phyloP scores from a whole-genome alignment of 202 grass and related monocot species.

The Brachypodium distachyon region DNA sequence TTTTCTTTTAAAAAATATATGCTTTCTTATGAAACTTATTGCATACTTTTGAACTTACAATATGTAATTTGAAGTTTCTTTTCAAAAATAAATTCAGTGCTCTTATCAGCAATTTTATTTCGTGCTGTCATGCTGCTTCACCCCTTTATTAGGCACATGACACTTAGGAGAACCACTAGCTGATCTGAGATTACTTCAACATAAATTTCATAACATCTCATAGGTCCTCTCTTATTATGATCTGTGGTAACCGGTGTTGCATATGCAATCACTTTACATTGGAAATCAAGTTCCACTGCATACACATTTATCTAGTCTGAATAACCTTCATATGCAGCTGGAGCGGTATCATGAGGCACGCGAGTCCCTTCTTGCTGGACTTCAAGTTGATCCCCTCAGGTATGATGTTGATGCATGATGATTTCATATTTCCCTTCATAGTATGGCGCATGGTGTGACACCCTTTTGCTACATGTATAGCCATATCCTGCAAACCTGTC shows the following conservation, averaged over 20 bases:
- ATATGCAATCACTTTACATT: neutral
- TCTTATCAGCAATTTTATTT: neutral
- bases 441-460: conserved; percentile 6
- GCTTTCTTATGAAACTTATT: neutral
- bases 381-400: conserved; percentile 95
- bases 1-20: neutral
- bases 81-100: neutral
- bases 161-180: neutral
- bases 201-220: neutral
- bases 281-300: neutral
- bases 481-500: conserved; percentile 60
- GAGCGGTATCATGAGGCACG: conserved; percentile 74
- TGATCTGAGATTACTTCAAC: neutral
- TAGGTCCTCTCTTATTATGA: neutral
- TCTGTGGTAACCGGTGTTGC: neutral
- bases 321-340: conserved; percentile 47
- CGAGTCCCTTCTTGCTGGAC: conserved; percentile 70
- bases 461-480: conserved; percentile 36
- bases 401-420: conserved; percentile 27
- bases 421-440: conserved; percentile 9
- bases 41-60: neutral
- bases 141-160: neutral
- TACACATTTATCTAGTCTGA: conserved; percentile 15
- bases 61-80: neutral
- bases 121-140: conserved; percentile 5